Base-by-base conservation (phyloP, 1,284 basidiomycete genomes). In the Ceratobasidium sp. region DNA sequence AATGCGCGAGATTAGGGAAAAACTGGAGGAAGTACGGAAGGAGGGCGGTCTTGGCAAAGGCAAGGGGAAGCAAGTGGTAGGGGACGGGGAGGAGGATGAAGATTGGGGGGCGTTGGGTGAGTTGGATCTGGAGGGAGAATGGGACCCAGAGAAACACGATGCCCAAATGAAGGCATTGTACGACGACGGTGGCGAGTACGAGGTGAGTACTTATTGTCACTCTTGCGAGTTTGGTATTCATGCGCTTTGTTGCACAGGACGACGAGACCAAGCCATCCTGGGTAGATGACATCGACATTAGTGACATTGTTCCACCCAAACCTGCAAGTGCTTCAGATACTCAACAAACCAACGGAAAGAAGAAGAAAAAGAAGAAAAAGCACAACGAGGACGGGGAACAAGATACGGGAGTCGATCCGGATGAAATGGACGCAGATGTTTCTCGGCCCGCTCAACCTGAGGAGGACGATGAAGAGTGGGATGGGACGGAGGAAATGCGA, bases 261-360 rank as follows among this genome's bases (percentile, higher is more conserved):
- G 88, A 87, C 67, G 80, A 82, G 43, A 83, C 86, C 71, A 96
- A 96, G 79, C 95, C 96, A 3, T 80, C 80, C 0, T 98, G 94
- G 94, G 90, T 92, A 34, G 91, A 95, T 72, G 93, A 96, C 72
- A 89, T 95, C 71, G 86, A 94, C 73, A 86, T 95, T 69, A 84
- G 82, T 8, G 88, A 92, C 75, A 87, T 96, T 62, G 76, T 82
- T 2, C 76, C 81, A 10, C 75, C 79, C 12, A 81, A 80, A 8
- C 45, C 62, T 40, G 25, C 34, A 17, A n/a, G 35, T 2, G 62
- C 20, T 13, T 34, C 38, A 22, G 62, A 53, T 2, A 4, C n/a
- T 54, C 62, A n/a, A 13, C 17, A 13, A 45, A 27, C 75, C 74
- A 6, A 60, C 54, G 12, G 78, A 78, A 82, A 82, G 70, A 78